Evolutionary conservation across 176 grass and related monocot genomes (phyloP), one percentile per base, ranked within the genome.

Genomic region (Ensete glaucum): DNA sequence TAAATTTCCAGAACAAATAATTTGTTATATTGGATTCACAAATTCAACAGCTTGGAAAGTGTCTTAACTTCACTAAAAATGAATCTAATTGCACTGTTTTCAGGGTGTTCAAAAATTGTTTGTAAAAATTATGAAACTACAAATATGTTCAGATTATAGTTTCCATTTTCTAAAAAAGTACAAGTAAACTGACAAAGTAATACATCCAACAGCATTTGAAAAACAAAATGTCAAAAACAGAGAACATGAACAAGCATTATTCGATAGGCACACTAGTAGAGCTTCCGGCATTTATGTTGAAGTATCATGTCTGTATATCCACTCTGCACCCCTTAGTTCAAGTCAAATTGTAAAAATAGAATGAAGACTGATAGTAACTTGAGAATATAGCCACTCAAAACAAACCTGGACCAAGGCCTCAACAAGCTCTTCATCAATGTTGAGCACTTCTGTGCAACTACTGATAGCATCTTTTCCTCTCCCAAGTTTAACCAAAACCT

Each of bases 401-500:
- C 49, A 83, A 74, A 93, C 95, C 95, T 98, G 95, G 76, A 84
- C 78, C 74, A 98, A 83, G 9, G 90, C 90, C 51, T 98, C 95
- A 81, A 93, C 69, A 82, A 98, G 90, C 72, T 98, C 95, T 80
- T 71, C 81, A 66, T 93, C 88, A 78, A 98, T 93, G 73, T 80
- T 81, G 20, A 98, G 88, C 71, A 90, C 90, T 79, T 93, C 88
- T 15, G 88, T 85, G 77, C 95, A 98, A 69, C 80, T 89, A 50
- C 16, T 82, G 53, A 98, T 79, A 77, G 95, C 95, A 74, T 98
- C 95, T 62, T 93, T 98, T 65, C 90, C 90, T 98, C 95, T 93
- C 3, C 90, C 95, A 78, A 98, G 90, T 91, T 91, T 93, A 89
- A 93, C 88, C 78, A 98, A 82, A 84, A 85, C 82, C 82, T 98